phyloP scores from a whole-genome alignment of 2,329 filamentous ascomycete genomes.

The Hymenoscyphus scutula region DNA sequence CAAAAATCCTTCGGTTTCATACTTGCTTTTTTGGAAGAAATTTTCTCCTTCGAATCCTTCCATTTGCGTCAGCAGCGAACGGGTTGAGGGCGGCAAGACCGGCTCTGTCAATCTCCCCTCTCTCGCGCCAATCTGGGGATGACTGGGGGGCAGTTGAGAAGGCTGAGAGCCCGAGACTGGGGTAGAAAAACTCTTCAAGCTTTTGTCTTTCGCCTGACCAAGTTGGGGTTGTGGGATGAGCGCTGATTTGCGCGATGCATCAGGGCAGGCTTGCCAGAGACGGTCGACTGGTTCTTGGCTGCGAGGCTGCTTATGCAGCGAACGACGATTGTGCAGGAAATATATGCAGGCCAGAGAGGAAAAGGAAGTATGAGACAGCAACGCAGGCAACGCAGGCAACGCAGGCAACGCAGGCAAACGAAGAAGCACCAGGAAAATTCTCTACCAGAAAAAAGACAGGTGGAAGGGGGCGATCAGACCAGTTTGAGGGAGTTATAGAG shows the following conservation, averaged over 20 bases:
- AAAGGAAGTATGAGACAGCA: conserved; percentile 26
- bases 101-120: conserved; percentile 1
- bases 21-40: conserved; percentile 16
- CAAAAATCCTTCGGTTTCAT: conserved; percentile 1
- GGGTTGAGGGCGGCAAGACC: conserved; percentile 14
- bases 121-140: conserved; percentile 20
- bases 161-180: conserved; percentile 25
- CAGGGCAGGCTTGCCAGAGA: conserved; percentile 1
- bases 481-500: conserved; percentile 3
- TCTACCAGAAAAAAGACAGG: background rate
- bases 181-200: conserved; percentile 25
- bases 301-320: conserved; percentile 19
- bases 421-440: conserved; percentile 8
- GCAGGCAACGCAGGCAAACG: background rate
- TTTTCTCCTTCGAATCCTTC: conserved; percentile 11
- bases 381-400: background rate
- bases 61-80: background rate
- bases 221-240: background rate
- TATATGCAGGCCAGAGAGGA: conserved; percentile 22
- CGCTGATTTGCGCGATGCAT: conserved; percentile 22
- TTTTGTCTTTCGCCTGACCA: conserved; percentile 26
- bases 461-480: background rate
- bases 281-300: conserved; percentile 16
- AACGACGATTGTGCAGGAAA: background rate
- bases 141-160: conserved; percentile 13